phyloP scores from a whole-genome alignment of 108 stramenopile genomes.

The Cyclostephanos invisitatus region DNA sequence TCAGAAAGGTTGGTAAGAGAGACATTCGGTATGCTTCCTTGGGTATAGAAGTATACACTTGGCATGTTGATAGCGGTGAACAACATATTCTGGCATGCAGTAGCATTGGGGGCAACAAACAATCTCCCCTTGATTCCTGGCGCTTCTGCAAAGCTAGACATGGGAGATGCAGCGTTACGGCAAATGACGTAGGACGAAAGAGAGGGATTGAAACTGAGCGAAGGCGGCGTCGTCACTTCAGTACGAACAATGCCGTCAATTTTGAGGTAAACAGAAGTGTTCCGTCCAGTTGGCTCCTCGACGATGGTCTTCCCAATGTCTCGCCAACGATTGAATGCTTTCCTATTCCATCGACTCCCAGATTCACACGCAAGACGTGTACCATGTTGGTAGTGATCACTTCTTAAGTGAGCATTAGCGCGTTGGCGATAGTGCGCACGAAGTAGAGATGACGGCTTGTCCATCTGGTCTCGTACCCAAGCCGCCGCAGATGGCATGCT shows the following conservation, averaged over 20 bases:
- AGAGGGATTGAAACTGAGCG: not conserved
- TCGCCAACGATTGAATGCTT: slow-evolving; percentile 35
- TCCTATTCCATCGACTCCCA: slow-evolving; percentile 33
- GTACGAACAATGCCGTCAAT: slow-evolving; percentile 35
- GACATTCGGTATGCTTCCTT: slow-evolving; percentile 6
- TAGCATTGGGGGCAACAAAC: not conserved
- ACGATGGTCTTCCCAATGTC: slow-evolving; percentile 34
- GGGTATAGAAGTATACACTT: slow-evolving; percentile 7
- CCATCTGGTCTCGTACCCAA: slow-evolving; percentile 30
- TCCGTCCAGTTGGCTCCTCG: slow-evolving; percentile 10
- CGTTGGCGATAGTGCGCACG: slow-evolving; percentile 36
- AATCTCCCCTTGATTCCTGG: not conserved
- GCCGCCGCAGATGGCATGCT: slow-evolving; percentile 8
- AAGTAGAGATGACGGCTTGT: slow-evolving; percentile 5
- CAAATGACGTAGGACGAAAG: slow-evolving; percentile 2
- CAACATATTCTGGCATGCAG: not conserved
- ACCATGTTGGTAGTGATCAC: slow-evolving; percentile 16
- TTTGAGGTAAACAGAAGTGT: slow-evolving; percentile 19
- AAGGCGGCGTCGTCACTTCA: slow-evolving; percentile 16
- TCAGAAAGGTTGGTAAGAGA: slow-evolving; percentile 9
- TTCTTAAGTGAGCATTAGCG: slow-evolving; percentile 16
- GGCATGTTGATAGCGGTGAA: slow-evolving; percentile 12
- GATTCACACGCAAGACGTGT: slow-evolving; percentile 24
- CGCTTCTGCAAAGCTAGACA: slow-evolving; percentile 3
- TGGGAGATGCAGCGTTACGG: not conserved